A percentile compares a stretch with the other conserved stretches of the same genome.
Conservation (phyloP, 352 stramenopile genomes). For the Globisporangium cylindrosporum region DNA sequence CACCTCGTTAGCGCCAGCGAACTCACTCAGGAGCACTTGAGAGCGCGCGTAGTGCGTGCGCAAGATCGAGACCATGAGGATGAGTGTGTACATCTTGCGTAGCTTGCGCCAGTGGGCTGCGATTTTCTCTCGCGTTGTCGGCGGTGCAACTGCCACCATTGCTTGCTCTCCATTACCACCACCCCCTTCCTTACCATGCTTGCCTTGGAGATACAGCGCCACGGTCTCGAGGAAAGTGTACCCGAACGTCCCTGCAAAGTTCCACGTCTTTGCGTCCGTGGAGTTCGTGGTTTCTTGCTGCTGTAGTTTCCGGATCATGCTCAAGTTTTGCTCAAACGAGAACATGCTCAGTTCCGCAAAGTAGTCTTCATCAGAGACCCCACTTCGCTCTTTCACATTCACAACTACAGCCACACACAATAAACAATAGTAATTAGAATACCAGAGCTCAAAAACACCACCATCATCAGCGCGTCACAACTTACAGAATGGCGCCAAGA, state of each 20-base stretch:
- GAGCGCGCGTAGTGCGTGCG: conserved; percentile 67
- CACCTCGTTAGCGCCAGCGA: conserved; percentile 17
- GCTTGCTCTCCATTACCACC: not conserved
- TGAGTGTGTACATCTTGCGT: conserved; percentile 81
- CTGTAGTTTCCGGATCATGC: conserved; percentile 50
- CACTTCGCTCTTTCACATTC: conserved; percentile 15
- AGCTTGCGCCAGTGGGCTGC: conserved; percentile 49
- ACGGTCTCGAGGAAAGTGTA: conserved; percentile 65
- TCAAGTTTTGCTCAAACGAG: conserved; percentile 59
- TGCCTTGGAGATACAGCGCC: conserved; percentile 22
- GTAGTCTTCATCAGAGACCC: conserved; percentile 24
- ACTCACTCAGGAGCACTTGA: conserved; percentile 54
- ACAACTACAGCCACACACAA: conserved; percentile 21
- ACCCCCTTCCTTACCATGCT: conserved; percentile 11
- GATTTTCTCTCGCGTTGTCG: conserved; percentile 9
- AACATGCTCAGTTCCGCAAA: conserved; percentile 49
- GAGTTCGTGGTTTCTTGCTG: conserved; percentile 1
- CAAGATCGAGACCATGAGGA: conserved; percentile 80
- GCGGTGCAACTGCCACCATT: not conserved
- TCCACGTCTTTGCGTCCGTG: conserved; percentile 18
- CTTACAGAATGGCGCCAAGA: conserved; percentile 56
- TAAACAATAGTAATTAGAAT: not conserved
- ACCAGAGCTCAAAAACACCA: not conserved
- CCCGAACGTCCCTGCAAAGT: conserved; percentile 49
- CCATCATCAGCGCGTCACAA: not conserved